Evolutionary conservation across 139 green algal genomes (phyloP).

Genomic region (Zygnema circumcarinatum): DNA sequence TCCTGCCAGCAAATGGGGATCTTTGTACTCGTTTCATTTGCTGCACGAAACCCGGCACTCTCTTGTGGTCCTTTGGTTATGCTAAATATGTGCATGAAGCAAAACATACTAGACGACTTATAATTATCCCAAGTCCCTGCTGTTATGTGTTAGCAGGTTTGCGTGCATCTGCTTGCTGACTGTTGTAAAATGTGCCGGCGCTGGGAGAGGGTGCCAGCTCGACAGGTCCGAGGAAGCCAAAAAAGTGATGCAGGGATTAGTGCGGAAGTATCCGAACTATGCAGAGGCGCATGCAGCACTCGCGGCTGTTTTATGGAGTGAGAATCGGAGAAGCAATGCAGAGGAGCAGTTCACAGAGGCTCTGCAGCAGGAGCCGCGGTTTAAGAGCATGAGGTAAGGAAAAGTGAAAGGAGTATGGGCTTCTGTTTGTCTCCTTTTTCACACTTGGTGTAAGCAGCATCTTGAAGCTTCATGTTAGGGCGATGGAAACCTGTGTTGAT

Average conservation of each 20-base stretch:
- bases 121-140: too few species aligned
- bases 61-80: too few species aligned
- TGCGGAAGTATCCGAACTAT: slow-evolving; percentile 62
- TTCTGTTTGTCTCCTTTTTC: background rate
- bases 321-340: slow-evolving; percentile 3
- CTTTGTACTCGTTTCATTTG: too few species aligned
- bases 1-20: too few species aligned
- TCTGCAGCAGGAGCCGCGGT: slow-evolving; percentile 4
- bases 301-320: slow-evolving; percentile 38
- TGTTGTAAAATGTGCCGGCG: too few species aligned
- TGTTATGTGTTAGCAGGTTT: too few species aligned
- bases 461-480: background rate
- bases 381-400: slow-evolving; percentile 25
- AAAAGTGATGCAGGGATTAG: slow-evolving; percentile 33
- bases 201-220: slow-evolving; percentile 1
- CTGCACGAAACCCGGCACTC: too few species aligned
- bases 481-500: background rate
- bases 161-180: too few species aligned
- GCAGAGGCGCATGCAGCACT: slow-evolving; percentile 52
- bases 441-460: background rate
- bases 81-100: too few species aligned
- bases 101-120: too few species aligned
- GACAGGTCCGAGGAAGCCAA: slow-evolving; percentile 4
- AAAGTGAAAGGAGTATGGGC: background rate
- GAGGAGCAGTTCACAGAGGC: slow-evolving; percentile 40